These are phyloP conservation scores for Barbatosphaeria neglecta DNA, from an alignment of 495 filamentous ascomycete species.

Conservation along the genomic window DNA sequence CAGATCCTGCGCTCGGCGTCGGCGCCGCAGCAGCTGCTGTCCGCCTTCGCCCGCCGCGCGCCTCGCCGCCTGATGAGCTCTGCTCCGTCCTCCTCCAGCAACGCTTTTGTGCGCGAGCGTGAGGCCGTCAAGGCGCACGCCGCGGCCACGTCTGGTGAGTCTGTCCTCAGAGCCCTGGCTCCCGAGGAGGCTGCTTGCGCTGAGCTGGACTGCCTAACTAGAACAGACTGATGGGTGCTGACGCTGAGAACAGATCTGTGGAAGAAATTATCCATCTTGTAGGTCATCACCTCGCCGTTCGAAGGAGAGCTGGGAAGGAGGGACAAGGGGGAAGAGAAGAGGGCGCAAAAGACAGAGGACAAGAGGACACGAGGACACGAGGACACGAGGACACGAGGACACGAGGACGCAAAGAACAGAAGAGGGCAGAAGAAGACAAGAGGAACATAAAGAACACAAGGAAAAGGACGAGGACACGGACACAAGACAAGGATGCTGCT, in stretches of 20 bases:
- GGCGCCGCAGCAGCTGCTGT: constrained; percentile 45
- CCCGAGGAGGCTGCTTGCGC: background rate
- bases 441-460: too few relatives aligned
- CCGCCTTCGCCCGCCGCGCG: constrained; percentile 43
- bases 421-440: too few relatives aligned
- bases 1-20: constrained; percentile 46
- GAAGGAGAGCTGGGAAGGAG: too few relatives aligned
- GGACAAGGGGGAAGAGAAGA: too few relatives aligned
- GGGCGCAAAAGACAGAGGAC: background rate
- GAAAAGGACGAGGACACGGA: constrained; percentile 9
- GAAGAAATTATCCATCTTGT: constrained; percentile 92
- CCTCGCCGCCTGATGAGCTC: constrained; percentile 62
- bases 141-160: constrained; percentile 61
- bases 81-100: constrained; percentile 47
- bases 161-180: background rate
- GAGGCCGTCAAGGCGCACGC: constrained; percentile 78
- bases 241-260: constrained; percentile 58
- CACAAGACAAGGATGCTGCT: constrained; percentile 6
- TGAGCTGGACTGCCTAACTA: constrained; percentile 1
- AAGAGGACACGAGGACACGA: background rate
- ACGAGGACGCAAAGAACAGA: background rate
- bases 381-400: background rate
- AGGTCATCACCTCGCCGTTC: constrained; percentile 30
- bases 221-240: background rate
- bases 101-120: constrained; percentile 80